Evolutionary conservation across 805 yeast species (phyloP).

Genomic region (Candida boidinii): DNA sequence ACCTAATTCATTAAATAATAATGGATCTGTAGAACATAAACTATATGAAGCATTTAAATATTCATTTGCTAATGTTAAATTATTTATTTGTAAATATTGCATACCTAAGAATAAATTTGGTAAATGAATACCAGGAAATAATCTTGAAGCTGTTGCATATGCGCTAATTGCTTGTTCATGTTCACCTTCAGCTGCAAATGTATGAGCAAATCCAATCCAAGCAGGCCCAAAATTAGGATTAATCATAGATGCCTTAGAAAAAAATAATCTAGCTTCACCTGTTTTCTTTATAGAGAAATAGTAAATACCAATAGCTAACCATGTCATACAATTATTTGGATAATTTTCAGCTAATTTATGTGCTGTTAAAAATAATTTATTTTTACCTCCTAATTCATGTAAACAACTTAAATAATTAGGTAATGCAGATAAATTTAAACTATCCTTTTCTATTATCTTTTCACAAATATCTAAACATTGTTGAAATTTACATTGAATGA

Average conservation of each 20-base stretch:
- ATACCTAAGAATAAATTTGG: constrained; percentile 89
- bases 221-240: constrained; percentile 91
- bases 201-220: constrained; percentile 98
- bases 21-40: constrained; percentile 79
- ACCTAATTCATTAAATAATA: constrained; percentile 85
- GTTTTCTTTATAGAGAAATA: constrained; percentile 68
- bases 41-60: constrained; percentile 68
- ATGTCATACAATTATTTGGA: constrained; percentile 75
- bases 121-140: constrained; percentile 84
- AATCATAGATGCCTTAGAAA: constrained; percentile 80
- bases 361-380: constrained; percentile 69
- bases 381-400: constrained; percentile 75
- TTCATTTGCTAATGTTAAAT: constrained; percentile 76
- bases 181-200: constrained; percentile 97
- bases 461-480: constrained; percentile 74
- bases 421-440: constrained; percentile 58
- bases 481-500: constrained; percentile 69
- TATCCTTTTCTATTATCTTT: constrained; percentile 46
- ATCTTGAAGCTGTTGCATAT: constrained; percentile 87
- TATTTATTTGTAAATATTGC: constrained; percentile 90
- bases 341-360: constrained; percentile 81
- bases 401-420: constrained; percentile 80
- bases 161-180: constrained; percentile 98
- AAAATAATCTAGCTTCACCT: constrained; percentile 77
- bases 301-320: constrained; percentile 90